Conservation (phyloP, 2,329 filamentous ascomycete species). For the Aspergillus latus region DNA sequence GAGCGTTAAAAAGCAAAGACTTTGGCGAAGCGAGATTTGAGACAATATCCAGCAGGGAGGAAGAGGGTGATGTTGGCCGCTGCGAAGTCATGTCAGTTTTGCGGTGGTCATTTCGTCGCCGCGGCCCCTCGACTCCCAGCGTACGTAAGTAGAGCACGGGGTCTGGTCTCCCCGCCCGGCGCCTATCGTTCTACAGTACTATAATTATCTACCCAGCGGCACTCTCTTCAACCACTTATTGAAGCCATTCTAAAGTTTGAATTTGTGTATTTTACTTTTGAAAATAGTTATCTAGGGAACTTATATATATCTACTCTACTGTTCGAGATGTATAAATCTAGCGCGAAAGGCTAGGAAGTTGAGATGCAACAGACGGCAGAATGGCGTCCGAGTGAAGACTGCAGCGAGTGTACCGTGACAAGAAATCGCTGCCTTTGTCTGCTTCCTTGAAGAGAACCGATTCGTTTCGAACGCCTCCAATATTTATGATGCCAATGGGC, state of each 20-base stretch:
- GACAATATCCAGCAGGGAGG: conserved; percentile 31
- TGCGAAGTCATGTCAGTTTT: conserved; percentile 23
- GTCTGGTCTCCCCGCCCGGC: conserved; percentile 1
- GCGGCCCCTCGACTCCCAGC: conserved; percentile 14
- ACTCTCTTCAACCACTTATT: background rate
- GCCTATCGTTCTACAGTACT: conserved; percentile 1
- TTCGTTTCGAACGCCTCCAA: conserved; percentile 55
- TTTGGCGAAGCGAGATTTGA: conserved; percentile 38
- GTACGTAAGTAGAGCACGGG: background rate
- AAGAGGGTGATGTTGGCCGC: conserved; percentile 16
- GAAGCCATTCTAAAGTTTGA: background rate
- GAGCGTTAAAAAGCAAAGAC: conserved; percentile 35
- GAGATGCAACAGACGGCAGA: conserved; percentile 41
- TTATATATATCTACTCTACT: background rate
- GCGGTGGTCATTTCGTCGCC: conserved; percentile 9
- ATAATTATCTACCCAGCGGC: conserved; percentile 2
- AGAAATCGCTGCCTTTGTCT: conserved; percentile 17
- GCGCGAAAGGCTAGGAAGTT: conserved; percentile 23
- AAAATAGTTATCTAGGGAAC: background rate
- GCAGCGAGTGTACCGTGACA: conserved; percentile 40
- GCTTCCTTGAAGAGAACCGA: conserved; percentile 40
- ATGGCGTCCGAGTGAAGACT: conserved; percentile 44
- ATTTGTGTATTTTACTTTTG: background rate
- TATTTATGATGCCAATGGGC: conserved; percentile 83
- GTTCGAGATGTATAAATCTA: conserved; percentile 1